These are phyloP conservation scores for Beverwykella pulmonaria DNA, from an alignment of 495 filamentous ascomycete genomes.

Conservation along the genomic window DNA sequence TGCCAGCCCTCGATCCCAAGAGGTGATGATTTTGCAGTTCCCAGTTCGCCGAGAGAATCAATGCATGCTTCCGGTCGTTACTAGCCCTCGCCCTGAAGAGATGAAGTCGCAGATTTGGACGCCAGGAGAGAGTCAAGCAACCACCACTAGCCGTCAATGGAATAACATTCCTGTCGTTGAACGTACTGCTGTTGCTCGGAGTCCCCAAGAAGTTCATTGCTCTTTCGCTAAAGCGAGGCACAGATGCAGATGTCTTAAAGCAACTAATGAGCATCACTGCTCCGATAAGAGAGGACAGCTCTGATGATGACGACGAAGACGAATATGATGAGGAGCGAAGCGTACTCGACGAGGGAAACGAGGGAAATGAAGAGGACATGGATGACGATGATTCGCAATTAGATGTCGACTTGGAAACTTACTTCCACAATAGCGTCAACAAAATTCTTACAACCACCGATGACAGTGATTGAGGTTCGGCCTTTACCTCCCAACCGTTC, in stretches of 20 bases:
- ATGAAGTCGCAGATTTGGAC: no score
- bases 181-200: background rate
- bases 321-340: background rate
- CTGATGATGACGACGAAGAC: background rate
- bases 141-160: no score
- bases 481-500: no score
- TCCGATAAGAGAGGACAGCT: background rate
- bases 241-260: background rate
- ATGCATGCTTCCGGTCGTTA: no score
- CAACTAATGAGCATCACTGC: constrained; percentile 3
- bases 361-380: background rate
- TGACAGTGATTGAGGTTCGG: no score
- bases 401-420: background rate
- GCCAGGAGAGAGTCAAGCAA: no score
- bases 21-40: background rate
- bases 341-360: background rate
- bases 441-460: no score
- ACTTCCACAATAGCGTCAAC: constrained; percentile 48
- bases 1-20: background rate
- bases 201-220: background rate
- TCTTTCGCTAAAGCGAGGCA: background rate
- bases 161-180: no score
- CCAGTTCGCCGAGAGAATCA: no score
- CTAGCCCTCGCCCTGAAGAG: no score
- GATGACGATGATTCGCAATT: background rate